Base-by-base conservation (phyloP, 768 basidiomycete species). In the Serendipita sp. region DNA sequence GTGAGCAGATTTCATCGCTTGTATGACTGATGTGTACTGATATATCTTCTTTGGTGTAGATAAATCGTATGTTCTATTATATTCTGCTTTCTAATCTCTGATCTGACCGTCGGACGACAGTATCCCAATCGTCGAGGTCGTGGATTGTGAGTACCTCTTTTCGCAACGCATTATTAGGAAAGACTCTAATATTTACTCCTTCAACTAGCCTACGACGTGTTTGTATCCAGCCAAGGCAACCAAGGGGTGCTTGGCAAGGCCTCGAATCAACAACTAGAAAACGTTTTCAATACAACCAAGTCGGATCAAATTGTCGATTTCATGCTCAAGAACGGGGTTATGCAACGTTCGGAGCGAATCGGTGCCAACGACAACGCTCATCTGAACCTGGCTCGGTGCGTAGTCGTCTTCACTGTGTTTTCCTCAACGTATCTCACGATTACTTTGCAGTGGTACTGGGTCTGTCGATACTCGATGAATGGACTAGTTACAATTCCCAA, bases 261-360 rank as follows among this genome's bases (percentile, higher is more conserved):
- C 10, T 91, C 89, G n/a, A 83, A 86, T 58, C 91, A 93, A 72
- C 85, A 90, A 70, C 83, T 94, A 65, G 88, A 91, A 47, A 85
- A 74, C 64, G 76, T 76, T 41, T 93, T 94, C 68, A 83, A 78
- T 16, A 81, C 85, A 69, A 85, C 83, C 56, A 84, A 90, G 46
- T 5, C 30, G n/a, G 72, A 76, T 18, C 88, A 88, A 1, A 85
- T 87, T 7, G 74, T 88, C 46, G 70, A 74, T 54, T 71, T 72
- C 23, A 78, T 92, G 66, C 77, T 93, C 65, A 69, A 82, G 72
- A 81, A 82, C 65, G 91, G 91, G 48, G 80, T 74, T 64, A 76
- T 79, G 63, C 82, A 88, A 69, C 65, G 76, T 3, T 75, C 76
- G 10, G 85, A 86, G 18, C n/a, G 56, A 35, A 60, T 60, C 35